phyloP scores from a whole-genome alignment of 805 yeast genomes.

The Monosporozyma siamensis region DNA sequence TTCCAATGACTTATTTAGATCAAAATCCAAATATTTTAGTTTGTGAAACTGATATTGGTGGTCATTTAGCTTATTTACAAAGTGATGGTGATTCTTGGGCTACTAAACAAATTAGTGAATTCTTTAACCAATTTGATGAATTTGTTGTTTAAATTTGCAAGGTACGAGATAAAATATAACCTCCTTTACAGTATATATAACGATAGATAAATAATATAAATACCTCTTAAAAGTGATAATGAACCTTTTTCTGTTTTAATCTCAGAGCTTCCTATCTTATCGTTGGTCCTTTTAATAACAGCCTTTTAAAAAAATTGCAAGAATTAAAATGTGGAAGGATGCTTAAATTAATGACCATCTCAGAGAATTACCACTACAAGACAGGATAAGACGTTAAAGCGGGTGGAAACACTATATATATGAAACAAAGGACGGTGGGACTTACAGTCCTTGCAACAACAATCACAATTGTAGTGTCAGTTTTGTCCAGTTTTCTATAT shows the following conservation, averaged over 20 bases:
- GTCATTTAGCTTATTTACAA: conserved; percentile 51
- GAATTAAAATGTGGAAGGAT: no score
- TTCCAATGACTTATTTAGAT: conserved; percentile 42
- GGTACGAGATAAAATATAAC: background rate
- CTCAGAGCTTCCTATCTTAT: no score
- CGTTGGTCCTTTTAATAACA: no score
- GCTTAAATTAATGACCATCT: no score
- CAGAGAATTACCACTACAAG: no score
- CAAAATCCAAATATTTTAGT: conserved; percentile 51
- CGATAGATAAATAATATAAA: background rate
- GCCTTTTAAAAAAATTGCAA: no score
- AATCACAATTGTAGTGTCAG: conserved; percentile 11
- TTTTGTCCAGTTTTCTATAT: conserved; percentile 9
- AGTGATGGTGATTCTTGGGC: conserved; percentile 42
- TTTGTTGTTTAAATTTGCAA: conserved; percentile 10
- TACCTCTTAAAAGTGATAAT: no score
- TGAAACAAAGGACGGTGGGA: conserved; percentile 17
- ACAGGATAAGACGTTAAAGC: no score
- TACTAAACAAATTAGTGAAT: conserved; percentile 33
- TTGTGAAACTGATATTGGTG: conserved; percentile 58
- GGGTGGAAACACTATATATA: no score
- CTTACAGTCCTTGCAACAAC: conserved; percentile 13
- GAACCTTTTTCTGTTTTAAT: no score
- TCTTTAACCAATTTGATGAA: conserved; percentile 31
- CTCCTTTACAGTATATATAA: background rate